These are phyloP conservation scores for Flaveria robusta DNA, from an alignment of 129 eudicot species.

Conservation along the genomic window DNA sequence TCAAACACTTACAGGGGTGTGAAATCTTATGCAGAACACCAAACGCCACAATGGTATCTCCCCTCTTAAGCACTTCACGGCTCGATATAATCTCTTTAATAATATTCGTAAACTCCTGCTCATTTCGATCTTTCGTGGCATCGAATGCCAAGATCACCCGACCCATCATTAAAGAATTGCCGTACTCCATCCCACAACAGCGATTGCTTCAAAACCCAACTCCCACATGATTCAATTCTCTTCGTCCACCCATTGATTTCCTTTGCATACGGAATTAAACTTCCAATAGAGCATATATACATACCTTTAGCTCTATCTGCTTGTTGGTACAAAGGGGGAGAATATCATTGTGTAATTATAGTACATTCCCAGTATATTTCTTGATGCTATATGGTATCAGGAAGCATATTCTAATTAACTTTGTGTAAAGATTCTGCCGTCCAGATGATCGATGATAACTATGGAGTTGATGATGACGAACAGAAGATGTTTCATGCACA, in stretches of 20 bases:
- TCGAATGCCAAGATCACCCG: slow-evolving; percentile 65
- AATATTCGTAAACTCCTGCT: slow-evolving; percentile 45
- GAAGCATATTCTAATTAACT: slow-evolving; percentile 16
- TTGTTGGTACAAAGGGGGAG: slow-evolving; percentile 9
- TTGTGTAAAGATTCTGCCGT: neutral
- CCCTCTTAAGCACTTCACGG: slow-evolving; percentile 53
- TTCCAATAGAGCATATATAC: neutral
- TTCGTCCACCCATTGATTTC: neutral
- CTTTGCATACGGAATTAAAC: too few relatives aligned
- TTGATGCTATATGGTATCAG: neutral
- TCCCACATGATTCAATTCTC: neutral
- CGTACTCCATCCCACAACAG: slow-evolving; percentile 30
- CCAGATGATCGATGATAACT: slow-evolving; percentile 6
- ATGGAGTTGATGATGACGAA: slow-evolving; percentile 18
- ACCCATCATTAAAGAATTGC: slow-evolving; percentile 43
- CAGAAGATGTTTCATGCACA: too few relatives aligned
- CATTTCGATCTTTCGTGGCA: slow-evolving; percentile 59
- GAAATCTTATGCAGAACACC: slow-evolving; percentile 61
- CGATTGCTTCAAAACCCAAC: neutral
- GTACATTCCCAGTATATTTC: slow-evolving; percentile 29
- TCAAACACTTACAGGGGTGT: slow-evolving; percentile 65
- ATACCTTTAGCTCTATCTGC: neutral
- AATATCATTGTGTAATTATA: slow-evolving; percentile 14
- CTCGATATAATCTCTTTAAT: slow-evolving; percentile 42
- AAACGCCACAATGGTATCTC: slow-evolving; percentile 58